phyloP scores from a whole-genome alignment of 306 rosid genomes.

The Fragaria iinumae region DNA sequence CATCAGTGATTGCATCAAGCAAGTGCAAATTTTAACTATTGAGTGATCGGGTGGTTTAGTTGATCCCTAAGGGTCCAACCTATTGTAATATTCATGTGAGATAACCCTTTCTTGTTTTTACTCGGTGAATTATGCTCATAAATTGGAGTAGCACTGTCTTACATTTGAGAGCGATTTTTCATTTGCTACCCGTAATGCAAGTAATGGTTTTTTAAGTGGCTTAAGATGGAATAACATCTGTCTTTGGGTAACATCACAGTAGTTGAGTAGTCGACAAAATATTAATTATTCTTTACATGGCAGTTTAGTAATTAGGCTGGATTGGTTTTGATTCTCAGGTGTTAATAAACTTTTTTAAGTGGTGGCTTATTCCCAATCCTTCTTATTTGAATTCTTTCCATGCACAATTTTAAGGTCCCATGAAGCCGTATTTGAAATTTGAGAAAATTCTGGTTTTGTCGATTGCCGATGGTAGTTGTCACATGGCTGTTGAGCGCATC shows the following conservation, averaged over 20 bases:
- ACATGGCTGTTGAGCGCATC: not conserved
- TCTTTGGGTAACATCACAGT: not conserved
- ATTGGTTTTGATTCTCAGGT: not conserved
- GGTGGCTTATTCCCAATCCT: not conserved
- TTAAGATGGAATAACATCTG: not conserved
- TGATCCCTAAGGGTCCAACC: not conserved
- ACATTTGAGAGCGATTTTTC: not conserved
- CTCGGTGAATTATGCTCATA: not conserved
- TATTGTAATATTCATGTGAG: not conserved
- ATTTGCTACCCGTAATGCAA: not conserved
- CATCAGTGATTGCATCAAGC: not conserved
- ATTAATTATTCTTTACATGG: not conserved
- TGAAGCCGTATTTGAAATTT: not conserved
- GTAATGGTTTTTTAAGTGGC: not conserved
- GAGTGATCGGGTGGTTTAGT: not conserved
- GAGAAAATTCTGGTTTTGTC: constrained; percentile 6
- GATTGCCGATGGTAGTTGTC: not conserved
- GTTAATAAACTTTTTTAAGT: not conserved
- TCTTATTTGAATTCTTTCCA: not conserved
- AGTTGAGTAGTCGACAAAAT: not conserved
- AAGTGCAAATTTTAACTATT: not conserved
- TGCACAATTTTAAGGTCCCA: not conserved
- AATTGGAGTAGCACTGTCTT: not conserved
- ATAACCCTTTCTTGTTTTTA: not conserved
- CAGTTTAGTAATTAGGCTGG: not conserved